A percentile compares a stretch with the other conserved stretches of the same genome.
These are phyloP conservation scores for Populus hybrid DNA, from an alignment of 441 rosid genomes.

Conservation along the genomic window DNA sequence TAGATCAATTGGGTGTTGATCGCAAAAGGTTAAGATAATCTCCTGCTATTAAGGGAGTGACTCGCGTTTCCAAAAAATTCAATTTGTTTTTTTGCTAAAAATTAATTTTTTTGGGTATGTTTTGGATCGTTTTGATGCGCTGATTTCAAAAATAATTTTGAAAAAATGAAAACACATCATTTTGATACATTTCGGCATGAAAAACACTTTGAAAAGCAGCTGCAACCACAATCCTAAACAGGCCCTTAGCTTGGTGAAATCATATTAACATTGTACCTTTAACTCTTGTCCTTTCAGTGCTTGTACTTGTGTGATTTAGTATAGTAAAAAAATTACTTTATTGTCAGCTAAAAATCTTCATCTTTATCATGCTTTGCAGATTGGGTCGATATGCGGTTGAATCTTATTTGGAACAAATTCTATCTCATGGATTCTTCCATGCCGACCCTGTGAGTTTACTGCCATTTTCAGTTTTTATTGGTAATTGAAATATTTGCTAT, in stretches of 20 bases:
- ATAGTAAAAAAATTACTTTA: slow-evolving; percentile 15
- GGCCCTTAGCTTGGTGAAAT: background rate
- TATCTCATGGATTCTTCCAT: slow-evolving; percentile 58
- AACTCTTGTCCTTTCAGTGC: background rate
- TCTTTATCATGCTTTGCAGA: slow-evolving; percentile 42
- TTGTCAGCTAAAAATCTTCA: slow-evolving; percentile 6
- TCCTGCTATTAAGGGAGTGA: too few relatives aligned
- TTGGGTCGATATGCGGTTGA: slow-evolving; percentile 95
- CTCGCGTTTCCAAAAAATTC: too few relatives aligned
- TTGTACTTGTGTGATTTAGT: slow-evolving; percentile 12
- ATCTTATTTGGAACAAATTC: slow-evolving; percentile 96
- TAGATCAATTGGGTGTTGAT: too few relatives aligned
- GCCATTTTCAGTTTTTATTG: background rate
- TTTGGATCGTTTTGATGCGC: too few relatives aligned
- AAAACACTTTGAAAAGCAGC: too few relatives aligned
- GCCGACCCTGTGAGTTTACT: slow-evolving; percentile 83
- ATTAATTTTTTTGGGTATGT: too few relatives aligned
- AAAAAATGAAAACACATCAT: too few relatives aligned
- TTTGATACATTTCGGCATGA: too few relatives aligned
- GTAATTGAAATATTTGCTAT: slow-evolving; percentile 1
- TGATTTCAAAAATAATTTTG: too few relatives aligned
- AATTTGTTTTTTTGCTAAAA: too few relatives aligned
- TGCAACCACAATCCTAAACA: too few relatives aligned
- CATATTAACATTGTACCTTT: slow-evolving; percentile 5
- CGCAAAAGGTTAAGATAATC: too few relatives aligned